phyloP scores from a whole-genome alignment of 768 basidiomycete species.

The Mycena maculata region DNA sequence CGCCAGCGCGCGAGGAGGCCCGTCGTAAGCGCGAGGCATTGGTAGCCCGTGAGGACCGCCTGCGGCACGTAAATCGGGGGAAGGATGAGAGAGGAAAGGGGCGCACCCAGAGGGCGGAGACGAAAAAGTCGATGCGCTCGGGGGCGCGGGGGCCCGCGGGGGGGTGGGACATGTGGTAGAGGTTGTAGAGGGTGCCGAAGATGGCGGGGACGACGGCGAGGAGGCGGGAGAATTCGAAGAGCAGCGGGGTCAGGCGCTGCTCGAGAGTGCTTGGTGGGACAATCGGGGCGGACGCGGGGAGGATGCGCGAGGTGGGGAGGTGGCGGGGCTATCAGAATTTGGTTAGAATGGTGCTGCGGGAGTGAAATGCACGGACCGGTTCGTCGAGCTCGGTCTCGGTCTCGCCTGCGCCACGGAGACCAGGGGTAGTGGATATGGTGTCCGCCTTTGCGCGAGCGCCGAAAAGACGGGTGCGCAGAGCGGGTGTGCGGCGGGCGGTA shows the following conservation, averaged over 20 bases:
- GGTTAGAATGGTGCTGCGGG: slow-evolving; percentile 5
- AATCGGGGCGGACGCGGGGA: slow-evolving; percentile 60
- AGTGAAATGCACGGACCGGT: slow-evolving; percentile 59
- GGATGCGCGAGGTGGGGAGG: slow-evolving; percentile 76
- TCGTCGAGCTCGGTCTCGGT: slow-evolving; percentile 86
- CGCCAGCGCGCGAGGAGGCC: slow-evolving; percentile 93
- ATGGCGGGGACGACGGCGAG: slow-evolving; percentile 80
- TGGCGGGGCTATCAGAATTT: slow-evolving; percentile 60
- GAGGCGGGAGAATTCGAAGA: slow-evolving; percentile 78
- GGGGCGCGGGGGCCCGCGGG: slow-evolving; percentile 55
- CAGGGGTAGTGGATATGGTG: slow-evolving; percentile 73
- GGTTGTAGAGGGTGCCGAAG: slow-evolving; percentile 71
- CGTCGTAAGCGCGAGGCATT: slow-evolving; percentile 88
- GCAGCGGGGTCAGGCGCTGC: slow-evolving; percentile 63
- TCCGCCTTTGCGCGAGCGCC: slow-evolving; percentile 52
- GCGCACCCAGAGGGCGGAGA: slow-evolving; percentile 80
- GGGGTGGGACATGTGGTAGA: slow-evolving; percentile 63
- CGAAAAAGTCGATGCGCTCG: slow-evolving; percentile 70
- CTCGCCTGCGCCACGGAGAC: slow-evolving; percentile 72
- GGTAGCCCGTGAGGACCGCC: slow-evolving; percentile 89
- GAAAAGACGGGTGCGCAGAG: slow-evolving; percentile 48
- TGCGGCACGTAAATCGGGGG: slow-evolving; percentile 43
- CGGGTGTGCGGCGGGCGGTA: slow-evolving; percentile 41
- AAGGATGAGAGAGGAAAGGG: neutral
- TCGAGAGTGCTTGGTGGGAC: slow-evolving; percentile 61